Evolutionary conservation across 140 eudicot genomes (phyloP).

Genomic region (Artemisia princeps): DNA sequence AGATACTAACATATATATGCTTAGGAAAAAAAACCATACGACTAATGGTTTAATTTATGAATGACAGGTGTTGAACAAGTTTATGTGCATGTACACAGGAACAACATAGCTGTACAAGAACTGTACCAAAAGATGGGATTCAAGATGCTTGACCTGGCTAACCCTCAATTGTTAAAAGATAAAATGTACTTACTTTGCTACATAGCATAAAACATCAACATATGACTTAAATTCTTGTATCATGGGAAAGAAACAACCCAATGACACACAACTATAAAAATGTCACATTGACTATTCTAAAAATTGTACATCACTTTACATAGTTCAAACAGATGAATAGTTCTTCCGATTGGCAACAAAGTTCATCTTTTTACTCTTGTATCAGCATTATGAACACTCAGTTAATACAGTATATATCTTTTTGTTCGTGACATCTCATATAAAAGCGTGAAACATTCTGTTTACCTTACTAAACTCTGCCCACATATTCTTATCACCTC

Average conservation of each 20-base stretch:
- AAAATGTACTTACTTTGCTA: conserved; percentile 48
- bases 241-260: background rate
- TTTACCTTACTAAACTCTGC: conserved; percentile 27
- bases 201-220: conserved; percentile 20
- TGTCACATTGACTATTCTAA: background rate
- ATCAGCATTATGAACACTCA: background rate
- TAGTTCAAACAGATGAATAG: conserved; percentile 13
- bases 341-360: background rate
- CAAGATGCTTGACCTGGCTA: conserved; percentile 51
- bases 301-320: conserved; percentile 14
- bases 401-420: conserved; percentile 1
- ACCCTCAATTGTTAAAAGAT: conserved; percentile 36
- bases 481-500: conserved; percentile 32
- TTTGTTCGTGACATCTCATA: background rate
- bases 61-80: conserved; percentile 58
- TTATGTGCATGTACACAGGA: conserved; percentile 67
- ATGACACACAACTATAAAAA: background rate
- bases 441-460: background rate
- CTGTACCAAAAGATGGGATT: conserved; percentile 66
- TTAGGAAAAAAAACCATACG: background rate
- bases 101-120: conserved; percentile 52
- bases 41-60: conserved; percentile 8
- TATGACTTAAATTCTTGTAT: conserved; percentile 8
- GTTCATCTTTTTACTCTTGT: background rate
- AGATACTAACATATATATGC: too few species aligned